phyloP scores from a whole-genome alignment of 805 yeast species.

The Candida boleticola region DNA sequence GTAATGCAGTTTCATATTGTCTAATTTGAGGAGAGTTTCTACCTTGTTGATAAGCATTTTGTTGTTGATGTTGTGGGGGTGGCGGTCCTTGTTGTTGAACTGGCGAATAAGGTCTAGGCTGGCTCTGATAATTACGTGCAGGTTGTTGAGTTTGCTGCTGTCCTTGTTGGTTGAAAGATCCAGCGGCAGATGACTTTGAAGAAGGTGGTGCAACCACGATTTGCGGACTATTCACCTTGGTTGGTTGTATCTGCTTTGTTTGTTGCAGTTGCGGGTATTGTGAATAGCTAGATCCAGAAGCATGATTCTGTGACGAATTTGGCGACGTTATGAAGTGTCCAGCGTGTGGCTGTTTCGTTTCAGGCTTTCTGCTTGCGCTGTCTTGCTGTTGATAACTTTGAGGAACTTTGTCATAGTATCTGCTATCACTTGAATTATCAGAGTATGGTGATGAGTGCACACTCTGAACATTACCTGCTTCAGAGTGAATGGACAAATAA shows the following conservation, averaged over 20 bases:
- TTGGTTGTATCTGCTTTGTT: too few relatives aligned
- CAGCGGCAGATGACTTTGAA: background rate
- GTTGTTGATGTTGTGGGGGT: conserved; percentile 7
- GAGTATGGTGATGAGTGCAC: conserved; percentile 16
- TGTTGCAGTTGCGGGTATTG: too few relatives aligned
- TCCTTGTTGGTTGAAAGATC: background rate
- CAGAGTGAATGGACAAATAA: conserved; percentile 24
- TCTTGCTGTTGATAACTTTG: conserved; percentile 2
- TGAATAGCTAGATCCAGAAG: too few relatives aligned
- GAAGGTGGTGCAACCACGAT: background rate
- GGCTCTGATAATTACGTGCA: background rate
- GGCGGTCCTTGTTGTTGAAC: conserved; percentile 5
- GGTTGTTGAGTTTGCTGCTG: conserved; percentile 4
- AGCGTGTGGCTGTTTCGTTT: conserved; percentile 2
- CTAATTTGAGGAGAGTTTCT: conserved; percentile 2
- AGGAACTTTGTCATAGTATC: background rate
- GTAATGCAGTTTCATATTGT: conserved; percentile 1
- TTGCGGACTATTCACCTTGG: background rate
- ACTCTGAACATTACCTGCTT: conserved; percentile 19
- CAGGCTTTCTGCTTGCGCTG: conserved; percentile 6
- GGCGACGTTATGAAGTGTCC: background rate
- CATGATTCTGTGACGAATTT: conserved; percentile 1
- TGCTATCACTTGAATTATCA: conserved; percentile 8
- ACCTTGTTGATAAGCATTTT: conserved; percentile 9
- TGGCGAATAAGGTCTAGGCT: conserved; percentile 6